Base-by-base conservation (phyloP, 164 flowering plant genomes). In the Piper longum region DNA sequence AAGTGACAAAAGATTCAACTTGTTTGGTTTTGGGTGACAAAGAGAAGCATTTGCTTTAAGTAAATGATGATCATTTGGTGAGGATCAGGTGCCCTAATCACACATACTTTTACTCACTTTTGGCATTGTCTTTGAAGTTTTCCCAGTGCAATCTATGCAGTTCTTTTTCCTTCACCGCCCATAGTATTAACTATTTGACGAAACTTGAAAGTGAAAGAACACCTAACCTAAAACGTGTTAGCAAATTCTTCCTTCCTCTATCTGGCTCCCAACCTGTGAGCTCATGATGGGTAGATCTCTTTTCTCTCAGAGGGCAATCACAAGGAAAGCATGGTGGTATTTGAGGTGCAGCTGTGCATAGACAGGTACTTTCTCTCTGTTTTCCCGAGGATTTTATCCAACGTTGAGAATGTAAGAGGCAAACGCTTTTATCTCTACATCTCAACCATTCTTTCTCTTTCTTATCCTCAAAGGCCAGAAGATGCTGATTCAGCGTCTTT, bases 51-150 rank as follows among this genome's bases (percentile, higher is more conserved):
- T n/a, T n/a, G n/a, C n/a, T n/a, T n/a, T n/a, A n/a, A n/a, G n/a
- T n/a, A n/a, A n/a, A n/a, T n/a, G 48, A 62, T 62, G 52, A 45
- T 62, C 55, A 62, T 48, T 62, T 18, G 64, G 60, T 58, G 13
- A 56, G 64, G 64, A 62, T 45, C 40, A 48, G 64, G 64, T 62
- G 16, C 56, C 64, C 6, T 62, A 62, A 62, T 62, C n/a, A n/a
- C 36, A 44, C 44, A 18, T 18, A 44, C 26, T 41, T 62, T 55
- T 1, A 55, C 1, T 1, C 16, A n/a, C n/a, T 62, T 62, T 44
- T 9, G 13, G 13, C 36, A n/a, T n/a, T 45, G 3, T 62, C 48
- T 62, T 45, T 58, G 18, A 3, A 3, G 16, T 55, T 55, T 18
- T 58, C 36, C 36, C 41, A 17, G 11, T 18, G 41, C 41, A 18